These are phyloP conservation scores for Penicillium sp. DNA, from an alignment of 2,329 filamentous ascomycete genomes.

Conservation along the genomic window DNA sequence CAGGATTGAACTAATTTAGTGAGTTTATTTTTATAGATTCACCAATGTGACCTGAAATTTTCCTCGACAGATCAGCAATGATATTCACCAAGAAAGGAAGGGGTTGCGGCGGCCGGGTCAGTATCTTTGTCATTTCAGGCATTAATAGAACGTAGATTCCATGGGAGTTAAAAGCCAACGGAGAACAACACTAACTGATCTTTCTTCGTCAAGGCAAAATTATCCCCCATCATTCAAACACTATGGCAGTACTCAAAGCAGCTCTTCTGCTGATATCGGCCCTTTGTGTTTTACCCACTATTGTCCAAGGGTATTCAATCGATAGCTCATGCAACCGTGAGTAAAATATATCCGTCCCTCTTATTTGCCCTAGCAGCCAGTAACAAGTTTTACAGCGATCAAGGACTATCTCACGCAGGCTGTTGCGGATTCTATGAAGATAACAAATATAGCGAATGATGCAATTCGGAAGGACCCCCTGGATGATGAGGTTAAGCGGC, in stretches of 20 bases:
- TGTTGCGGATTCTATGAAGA: background rate
- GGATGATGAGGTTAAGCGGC: background rate
- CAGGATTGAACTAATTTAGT: background rate
- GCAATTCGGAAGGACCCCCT: background rate
- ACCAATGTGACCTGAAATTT: background rate
- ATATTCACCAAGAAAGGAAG: background rate
- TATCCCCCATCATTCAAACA: background rate
- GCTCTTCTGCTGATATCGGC: background rate
- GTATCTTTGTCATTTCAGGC: background rate
- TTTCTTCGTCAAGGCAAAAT: background rate
- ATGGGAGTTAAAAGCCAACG: background rate
- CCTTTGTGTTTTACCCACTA: background rate
- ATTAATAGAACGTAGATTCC: background rate
- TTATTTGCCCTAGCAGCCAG: background rate
- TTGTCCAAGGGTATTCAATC: background rate
- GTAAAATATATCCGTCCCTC: background rate
- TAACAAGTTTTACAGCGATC: background rate
- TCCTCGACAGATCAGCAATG: background rate
- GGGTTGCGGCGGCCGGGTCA: background rate
- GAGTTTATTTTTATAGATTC: background rate
- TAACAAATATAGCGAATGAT: background rate
- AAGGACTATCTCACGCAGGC: background rate
- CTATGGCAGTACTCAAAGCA: background rate
- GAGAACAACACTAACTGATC: background rate
- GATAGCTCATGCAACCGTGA: background rate